Conservation (phyloP, 345 rosid species). For the Draba incana region DNA sequence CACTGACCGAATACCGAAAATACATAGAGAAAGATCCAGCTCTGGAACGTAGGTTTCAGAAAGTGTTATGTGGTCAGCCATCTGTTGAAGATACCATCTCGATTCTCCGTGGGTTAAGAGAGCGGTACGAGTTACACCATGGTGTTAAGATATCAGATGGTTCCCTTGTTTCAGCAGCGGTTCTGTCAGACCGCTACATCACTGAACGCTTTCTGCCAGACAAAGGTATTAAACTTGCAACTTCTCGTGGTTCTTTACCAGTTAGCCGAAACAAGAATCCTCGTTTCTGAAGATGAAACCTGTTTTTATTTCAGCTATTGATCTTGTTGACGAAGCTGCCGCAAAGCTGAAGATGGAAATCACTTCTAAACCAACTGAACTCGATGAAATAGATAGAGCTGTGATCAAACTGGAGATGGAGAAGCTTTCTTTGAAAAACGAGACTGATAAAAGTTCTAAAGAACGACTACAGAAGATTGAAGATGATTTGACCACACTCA, state of each 20-base stretch:
- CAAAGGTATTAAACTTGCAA: constrained; percentile 60
- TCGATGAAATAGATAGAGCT: constrained; percentile 89
- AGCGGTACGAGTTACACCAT: constrained; percentile 88
- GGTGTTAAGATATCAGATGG: constrained; percentile 92
- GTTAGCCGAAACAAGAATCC: background rate
- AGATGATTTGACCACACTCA: constrained; percentile 62
- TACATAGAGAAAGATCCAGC: constrained; percentile 95
- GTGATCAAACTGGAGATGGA: constrained; percentile 93
- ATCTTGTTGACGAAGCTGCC: constrained; percentile 96
- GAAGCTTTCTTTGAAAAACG: constrained; percentile 83
- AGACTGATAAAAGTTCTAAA: constrained; percentile 81
- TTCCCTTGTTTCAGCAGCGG: constrained; percentile 90
- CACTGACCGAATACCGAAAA: constrained; percentile 85
- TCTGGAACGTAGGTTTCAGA: constrained; percentile 91
- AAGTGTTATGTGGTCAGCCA: constrained; percentile 91
- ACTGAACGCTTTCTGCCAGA: constrained; percentile 94
- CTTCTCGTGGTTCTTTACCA: background rate
- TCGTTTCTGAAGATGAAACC: background rate
- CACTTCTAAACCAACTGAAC: constrained; percentile 92
- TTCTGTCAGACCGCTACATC: constrained; percentile 85
- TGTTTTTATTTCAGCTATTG: constrained; percentile 72
- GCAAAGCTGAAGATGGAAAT: constrained; percentile 98
- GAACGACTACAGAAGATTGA: constrained; percentile 85
- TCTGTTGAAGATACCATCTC: constrained; percentile 93
- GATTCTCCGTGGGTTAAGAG: constrained; percentile 86